A percentile compares a stretch with the other conserved stretches of the same genome.
Conservation (phyloP, 2,329 filamentous ascomycete species). For the Aspergillus floridensis region DNA sequence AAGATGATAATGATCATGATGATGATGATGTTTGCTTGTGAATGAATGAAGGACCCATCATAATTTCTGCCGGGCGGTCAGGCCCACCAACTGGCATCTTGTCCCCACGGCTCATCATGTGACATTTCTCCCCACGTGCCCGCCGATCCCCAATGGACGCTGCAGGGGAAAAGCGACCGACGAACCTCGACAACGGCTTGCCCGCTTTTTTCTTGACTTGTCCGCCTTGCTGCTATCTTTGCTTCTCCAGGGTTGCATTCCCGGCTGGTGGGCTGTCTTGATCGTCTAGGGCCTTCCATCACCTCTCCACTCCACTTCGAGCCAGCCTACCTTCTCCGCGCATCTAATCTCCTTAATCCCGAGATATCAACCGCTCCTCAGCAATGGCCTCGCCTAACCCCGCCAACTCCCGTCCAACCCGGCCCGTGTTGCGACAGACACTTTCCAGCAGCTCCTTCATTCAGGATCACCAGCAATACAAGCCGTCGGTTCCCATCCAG, state of each 20-base stretch:
- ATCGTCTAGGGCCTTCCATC: slow-evolving; percentile 5
- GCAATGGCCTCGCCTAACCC: slow-evolving; percentile 32
- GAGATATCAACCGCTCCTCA: background rate
- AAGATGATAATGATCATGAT: background rate
- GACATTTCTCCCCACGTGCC: slow-evolving; percentile 13
- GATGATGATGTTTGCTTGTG: too few species aligned
- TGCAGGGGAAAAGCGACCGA: slow-evolving; percentile 9
- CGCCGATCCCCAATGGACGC: slow-evolving; percentile 5
- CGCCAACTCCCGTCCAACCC: slow-evolving; percentile 29
- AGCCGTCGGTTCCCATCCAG: slow-evolving; percentile 35
- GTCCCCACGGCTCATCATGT: background rate
- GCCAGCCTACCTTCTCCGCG: background rate
- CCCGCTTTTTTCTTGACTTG: background rate
- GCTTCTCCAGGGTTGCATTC: slow-evolving; percentile 12
- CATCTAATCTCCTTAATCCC: background rate
- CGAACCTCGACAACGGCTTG: background rate
- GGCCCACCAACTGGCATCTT: background rate
- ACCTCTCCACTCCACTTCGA: background rate
- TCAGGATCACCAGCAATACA: slow-evolving; percentile 51
- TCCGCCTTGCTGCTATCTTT: background rate
- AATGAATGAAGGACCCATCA: background rate
- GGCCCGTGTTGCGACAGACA: slow-evolving; percentile 44
- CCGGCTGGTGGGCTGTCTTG: slow-evolving; percentile 8
- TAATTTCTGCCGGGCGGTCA: background rate
- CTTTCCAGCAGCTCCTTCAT: slow-evolving; percentile 46